Evolutionary conservation across 352 stramenopile species (phyloP).

Genomic region (Globisporangium viniferum): DNA sequence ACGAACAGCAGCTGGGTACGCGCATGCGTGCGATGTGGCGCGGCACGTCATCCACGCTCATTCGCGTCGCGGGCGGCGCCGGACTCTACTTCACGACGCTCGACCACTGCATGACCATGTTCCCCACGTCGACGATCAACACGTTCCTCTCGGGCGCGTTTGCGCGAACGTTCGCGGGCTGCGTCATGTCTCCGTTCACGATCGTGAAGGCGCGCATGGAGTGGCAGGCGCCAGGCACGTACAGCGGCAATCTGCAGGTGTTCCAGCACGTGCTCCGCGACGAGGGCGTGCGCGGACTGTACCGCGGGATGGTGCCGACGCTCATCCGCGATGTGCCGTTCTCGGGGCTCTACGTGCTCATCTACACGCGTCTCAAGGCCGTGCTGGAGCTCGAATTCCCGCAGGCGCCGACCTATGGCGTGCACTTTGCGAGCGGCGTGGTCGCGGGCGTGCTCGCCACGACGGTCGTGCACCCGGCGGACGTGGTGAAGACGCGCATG

Average conservation of each 20-base stretch:
- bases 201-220: slow-evolving; percentile 88
- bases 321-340: slow-evolving; percentile 87
- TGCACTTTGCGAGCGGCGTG: slow-evolving; percentile 81
- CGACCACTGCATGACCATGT: slow-evolving; percentile 57
- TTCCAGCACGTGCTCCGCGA: slow-evolving; percentile 60
- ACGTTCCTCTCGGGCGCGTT: slow-evolving; percentile 82
- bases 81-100: slow-evolving; percentile 85
- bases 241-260: slow-evolving; percentile 59
- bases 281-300: slow-evolving; percentile 74
- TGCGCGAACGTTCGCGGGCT: slow-evolving; percentile 79
- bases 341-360: slow-evolving; percentile 84
- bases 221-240: slow-evolving; percentile 62
- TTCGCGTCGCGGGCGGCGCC: slow-evolving; percentile 75
- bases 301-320: slow-evolving; percentile 82
- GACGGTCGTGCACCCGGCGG: slow-evolving; percentile 78
- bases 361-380: slow-evolving; percentile 75
- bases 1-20: slow-evolving; percentile 20
- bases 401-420: slow-evolving; percentile 44
- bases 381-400: slow-evolving; percentile 39
- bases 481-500: slow-evolving; percentile 89
- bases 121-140: slow-evolving; percentile 56
- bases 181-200: slow-evolving; percentile 81
- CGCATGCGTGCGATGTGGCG: slow-evolving; percentile 76
- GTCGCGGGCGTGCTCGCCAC: slow-evolving; percentile 74
- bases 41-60: slow-evolving; percentile 74